These are phyloP conservation scores for Vinca major DNA, from an alignment of 305 asterid genomes.

Conservation along the genomic window DNA sequence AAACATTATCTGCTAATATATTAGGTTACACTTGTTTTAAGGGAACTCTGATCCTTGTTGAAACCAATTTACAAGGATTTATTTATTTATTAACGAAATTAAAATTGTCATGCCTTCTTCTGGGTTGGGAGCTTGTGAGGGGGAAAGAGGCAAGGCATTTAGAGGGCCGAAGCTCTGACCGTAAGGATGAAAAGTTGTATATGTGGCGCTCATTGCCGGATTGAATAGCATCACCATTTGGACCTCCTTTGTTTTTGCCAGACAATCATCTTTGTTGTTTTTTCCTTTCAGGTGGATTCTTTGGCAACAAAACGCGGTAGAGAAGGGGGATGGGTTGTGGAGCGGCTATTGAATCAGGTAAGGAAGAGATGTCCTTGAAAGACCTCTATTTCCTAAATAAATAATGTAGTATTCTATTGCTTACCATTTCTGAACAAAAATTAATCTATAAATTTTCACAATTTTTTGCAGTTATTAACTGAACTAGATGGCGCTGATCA, in stretches of 20 bases:
- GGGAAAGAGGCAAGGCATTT: not conserved
- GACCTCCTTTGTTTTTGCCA: no score
- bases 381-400: not conserved
- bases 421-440: constrained; percentile 10
- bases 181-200: no score
- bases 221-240: no score
- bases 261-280: not conserved
- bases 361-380: not conserved
- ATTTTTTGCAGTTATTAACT: constrained; percentile 52
- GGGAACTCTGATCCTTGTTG: not conserved
- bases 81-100: not conserved
- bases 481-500: constrained; percentile 82
- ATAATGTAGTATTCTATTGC: not conserved
- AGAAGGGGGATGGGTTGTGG: constrained; percentile 77
- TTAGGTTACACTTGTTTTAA: not conserved
- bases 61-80: not conserved
- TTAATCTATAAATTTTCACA: constrained; percentile 1
- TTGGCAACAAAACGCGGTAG: constrained; percentile 62
- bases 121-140: not conserved
- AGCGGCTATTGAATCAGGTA: constrained; percentile 66
- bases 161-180: not conserved
- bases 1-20: not conserved
- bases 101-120: not conserved
- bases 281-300: constrained; percentile 58
- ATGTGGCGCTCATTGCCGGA: not conserved